Base-by-base conservation (phyloP, 129 eudicot genomes). In the Flaveria trinervia region DNA sequence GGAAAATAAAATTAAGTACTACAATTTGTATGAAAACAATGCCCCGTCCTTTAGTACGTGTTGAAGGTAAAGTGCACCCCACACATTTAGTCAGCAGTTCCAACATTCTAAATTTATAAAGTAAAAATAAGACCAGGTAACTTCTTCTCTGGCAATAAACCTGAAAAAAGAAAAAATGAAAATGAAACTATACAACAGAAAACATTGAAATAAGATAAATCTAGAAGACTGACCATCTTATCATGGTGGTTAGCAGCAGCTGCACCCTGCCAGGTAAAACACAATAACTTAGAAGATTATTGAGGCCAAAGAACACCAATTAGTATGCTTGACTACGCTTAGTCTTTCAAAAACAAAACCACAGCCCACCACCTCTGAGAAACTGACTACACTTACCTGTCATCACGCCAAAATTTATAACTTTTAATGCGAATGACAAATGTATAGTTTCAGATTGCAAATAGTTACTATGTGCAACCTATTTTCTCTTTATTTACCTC, bases 341-440 rank as follows among this genome's bases (percentile, higher is more conserved):
- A 94, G 97, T 79, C 97, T 87, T 74, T 94, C 99, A 64, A 94
- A 89, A 73, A 94, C 60, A 71, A 91, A 91, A 36, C 96, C 96
- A 45, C 92, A 97, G 36, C 99, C 97, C 73, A 89, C 99, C 1
- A 96, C 88, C 79, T 94, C 97, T 51, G 92, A 94, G 76, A 94
- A 89, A 65, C 89, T 70, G 64, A 97, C 87, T 28, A 94, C 89
- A 70, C 39, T 33, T 33, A 5, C 39, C 39, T 33, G 39, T 33
- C 39, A 33, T 33, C 39, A 33, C 5, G 39, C 39, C 39, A 33
- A 33, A 33, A 33, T 33, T 33, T 33, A 33, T 5, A 33, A 33
- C 39, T 57, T 57, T 57, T 57, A 1, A 57, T 57, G 64, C 64
- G 10, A 57, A n/a, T 57, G 30, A 2, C 5, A 57, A 57, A 22